Conservation (phyloP, 257 asterid genomes). For the Parsonsia alboflavescens region DNA sequence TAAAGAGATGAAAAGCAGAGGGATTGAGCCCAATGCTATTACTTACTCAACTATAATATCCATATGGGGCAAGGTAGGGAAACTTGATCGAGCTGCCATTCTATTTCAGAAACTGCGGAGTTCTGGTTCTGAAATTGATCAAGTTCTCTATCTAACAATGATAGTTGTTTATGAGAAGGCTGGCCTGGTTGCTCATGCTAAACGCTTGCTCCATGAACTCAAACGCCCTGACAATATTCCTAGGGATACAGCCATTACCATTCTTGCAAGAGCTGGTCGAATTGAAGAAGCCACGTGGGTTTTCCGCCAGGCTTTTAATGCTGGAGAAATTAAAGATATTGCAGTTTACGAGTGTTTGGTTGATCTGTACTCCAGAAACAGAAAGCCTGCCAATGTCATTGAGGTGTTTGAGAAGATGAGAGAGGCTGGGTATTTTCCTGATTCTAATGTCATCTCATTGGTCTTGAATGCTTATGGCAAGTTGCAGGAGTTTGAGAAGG, state of each 20-base stretch:
- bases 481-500: conserved; percentile 63
- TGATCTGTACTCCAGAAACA: conserved; percentile 56
- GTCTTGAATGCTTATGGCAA: conserved; percentile 83
- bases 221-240: conserved; percentile 90
- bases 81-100: conserved; percentile 76
- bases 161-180: conserved; percentile 88
- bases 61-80: conserved; percentile 88
- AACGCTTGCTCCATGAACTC: conserved; percentile 70
- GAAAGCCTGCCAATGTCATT: conserved; percentile 57
- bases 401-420: conserved; percentile 88
- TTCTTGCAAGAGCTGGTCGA: conserved; percentile 86
- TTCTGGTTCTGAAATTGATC: conserved; percentile 79
- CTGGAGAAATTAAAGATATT: conserved; percentile 71
- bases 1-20: conserved; percentile 73
- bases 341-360: conserved; percentile 67
- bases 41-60: conserved; percentile 91
- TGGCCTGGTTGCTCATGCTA: conserved; percentile 82
- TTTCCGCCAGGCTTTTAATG: conserved; percentile 72
- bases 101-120: conserved; percentile 78
- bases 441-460: conserved; percentile 50
- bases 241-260: conserved; percentile 61
- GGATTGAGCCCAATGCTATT: conserved; percentile 80
- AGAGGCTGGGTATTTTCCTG: conserved; percentile 61
- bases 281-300: conserved; percentile 95
- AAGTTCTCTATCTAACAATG: conserved; percentile 91